Base-by-base conservation (phyloP, 345 rosid genomes). In the Linum trigynum region DNA sequence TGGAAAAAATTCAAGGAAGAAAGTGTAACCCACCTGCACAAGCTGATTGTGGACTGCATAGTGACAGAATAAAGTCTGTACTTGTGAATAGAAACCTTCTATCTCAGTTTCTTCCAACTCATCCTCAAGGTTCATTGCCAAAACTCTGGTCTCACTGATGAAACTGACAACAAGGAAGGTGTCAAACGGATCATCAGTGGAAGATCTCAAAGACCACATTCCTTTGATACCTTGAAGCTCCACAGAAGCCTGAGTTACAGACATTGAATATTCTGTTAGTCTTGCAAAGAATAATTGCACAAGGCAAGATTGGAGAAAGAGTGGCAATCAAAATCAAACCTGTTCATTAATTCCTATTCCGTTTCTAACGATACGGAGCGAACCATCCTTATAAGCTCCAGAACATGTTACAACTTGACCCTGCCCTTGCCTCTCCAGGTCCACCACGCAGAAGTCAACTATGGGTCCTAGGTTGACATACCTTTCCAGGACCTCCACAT, bases 191-290 rank as follows among this genome's bases (percentile, higher is more conserved):
- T 92, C 98, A 68, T 90, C 91, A 50, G 85, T 81, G 17, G 96
- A 86, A 55, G 91, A 85, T 80, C 94, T 87, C 67, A 92, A 63
- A 38, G 98, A 90, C 98, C 98, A 92, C 91, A 92, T 88, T 74
- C 98, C 98, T 77, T 92, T 90, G 78, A 92, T 88, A 60, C 97
- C 98, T 82, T 88, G 97, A 83, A 92, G 92, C 78, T 90, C 97
- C 60, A 90, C 97, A 0, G 97, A 92, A 40, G 96, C 97, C 98
- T 92, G 64, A 39, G 59, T 70, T 62, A 6, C 72, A 72, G 32
- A 69, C 38, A 65, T 6, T 17, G 55, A 56, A 14, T 64, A 75
- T 64, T 38, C 39, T 35, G 37, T 69, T 39, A 69, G 35, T 57
- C 63, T 38, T 64, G 40, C 59, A 57, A 2, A 43, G 51, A 8